Conservation (phyloP, 352 stramenopile genomes). For the Pythium phragmiticola region DNA sequence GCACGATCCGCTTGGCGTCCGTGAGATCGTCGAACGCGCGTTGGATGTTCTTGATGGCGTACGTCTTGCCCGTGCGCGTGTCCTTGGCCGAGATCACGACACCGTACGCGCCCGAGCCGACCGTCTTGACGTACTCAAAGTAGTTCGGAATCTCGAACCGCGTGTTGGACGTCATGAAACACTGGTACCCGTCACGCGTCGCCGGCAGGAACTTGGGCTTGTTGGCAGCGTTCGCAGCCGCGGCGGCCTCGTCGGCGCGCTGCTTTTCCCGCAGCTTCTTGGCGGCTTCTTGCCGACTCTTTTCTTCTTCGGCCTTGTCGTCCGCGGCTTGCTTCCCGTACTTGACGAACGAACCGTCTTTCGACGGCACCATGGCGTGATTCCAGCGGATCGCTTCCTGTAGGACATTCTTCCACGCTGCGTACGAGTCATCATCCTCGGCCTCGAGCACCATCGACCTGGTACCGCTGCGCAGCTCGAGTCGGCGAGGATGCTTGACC, state of each 20-base stretch:
- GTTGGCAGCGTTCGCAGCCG: conserved; percentile 59
- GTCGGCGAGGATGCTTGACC: conserved; percentile 57
- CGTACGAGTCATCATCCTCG: conserved; percentile 56
- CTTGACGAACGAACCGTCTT: conserved; percentile 75
- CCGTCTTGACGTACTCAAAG: conserved; percentile 84
- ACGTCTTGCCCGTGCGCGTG: conserved; percentile 37
- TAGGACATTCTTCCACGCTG: conserved; percentile 64
- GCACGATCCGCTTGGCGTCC: conserved; percentile 98
- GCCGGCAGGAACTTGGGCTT: conserved; percentile 85
- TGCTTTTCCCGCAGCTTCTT: conserved; percentile 80
- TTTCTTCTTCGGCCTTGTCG: conserved; percentile 69
- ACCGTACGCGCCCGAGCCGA: conserved; percentile 90
- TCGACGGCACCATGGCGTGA: conserved; percentile 81
- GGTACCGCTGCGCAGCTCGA: conserved; percentile 71
- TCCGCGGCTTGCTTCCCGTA: conserved; percentile 79
- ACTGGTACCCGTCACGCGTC: conserved; percentile 63
- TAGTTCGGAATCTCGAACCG: conserved; percentile 75
- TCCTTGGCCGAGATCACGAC: conserved; percentile 85
- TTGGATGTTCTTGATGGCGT: conserved; percentile 95
- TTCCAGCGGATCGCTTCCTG: conserved; percentile 87
- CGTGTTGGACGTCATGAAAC: conserved; percentile 86
- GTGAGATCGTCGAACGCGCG: conserved; percentile 96
- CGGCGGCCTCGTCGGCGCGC: conserved; percentile 58
- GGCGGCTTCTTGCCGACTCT: conserved; percentile 61
- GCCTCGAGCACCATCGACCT: conserved; percentile 76